phyloP scores from a whole-genome alignment of 2,329 filamentous ascomycete species.

The Geoglossum cookeanum region DNA sequence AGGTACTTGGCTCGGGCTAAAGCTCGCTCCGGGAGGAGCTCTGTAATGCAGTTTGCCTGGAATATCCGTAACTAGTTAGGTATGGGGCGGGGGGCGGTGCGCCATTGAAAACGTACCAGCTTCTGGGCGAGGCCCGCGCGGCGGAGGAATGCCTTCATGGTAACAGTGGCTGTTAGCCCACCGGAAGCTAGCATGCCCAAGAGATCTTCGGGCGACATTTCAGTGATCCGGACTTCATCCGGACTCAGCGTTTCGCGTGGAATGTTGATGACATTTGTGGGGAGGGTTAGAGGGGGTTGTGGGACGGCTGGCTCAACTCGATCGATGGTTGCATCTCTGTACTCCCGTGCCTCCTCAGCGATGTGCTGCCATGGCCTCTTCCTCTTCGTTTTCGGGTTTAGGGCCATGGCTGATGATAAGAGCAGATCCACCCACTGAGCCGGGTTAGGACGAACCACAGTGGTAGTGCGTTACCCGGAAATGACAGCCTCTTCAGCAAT shows the following conservation, averaged over 20 bases:
- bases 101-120: conserved; percentile 17
- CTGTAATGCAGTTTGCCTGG: conserved; percentile 28
- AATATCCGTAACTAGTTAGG: not conserved
- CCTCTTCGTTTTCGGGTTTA: not conserved
- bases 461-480: too few relatives aligned
- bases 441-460: too few relatives aligned
- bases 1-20: conserved; percentile 17
- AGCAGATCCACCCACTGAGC: too few relatives aligned
- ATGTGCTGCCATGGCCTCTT: conserved; percentile 24
- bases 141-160: conserved; percentile 34
- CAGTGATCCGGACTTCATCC: conserved; percentile 32
- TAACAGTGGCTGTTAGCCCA: conserved; percentile 23
- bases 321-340: conserved; percentile 27
- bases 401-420: not conserved
- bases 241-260: conserved; percentile 27
- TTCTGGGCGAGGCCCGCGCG: conserved; percentile 34
- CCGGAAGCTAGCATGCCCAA: conserved; percentile 24
- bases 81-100: not conserved
- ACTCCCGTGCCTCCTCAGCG: conserved; percentile 25
- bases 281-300: conserved; percentile 18
- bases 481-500: too few relatives aligned
- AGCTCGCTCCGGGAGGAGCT: conserved; percentile 20
- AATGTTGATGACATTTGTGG: conserved; percentile 26
- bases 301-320: conserved; percentile 23
- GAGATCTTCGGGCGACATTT: conserved; percentile 25